Evolutionary conservation across 331 rosid genomes (phyloP), one percentile per base, ranked within the genome.

Genomic region (Malus hybrid): DNA sequence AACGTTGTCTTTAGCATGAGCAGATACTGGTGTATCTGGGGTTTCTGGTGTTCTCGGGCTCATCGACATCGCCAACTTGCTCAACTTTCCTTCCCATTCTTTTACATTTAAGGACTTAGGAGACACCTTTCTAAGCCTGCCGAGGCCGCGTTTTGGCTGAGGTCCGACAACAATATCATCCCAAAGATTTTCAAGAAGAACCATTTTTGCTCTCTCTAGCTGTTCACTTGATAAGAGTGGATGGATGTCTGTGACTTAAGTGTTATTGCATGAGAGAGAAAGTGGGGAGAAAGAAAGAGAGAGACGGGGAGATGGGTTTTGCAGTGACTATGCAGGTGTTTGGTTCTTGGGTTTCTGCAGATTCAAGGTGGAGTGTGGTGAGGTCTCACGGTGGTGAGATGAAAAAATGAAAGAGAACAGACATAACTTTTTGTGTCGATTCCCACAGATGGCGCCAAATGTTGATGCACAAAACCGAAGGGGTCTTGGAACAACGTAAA

Each of bases 71-170:
- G 97, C 81, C 79, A 78, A 72, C 83, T 85, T 86, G 84, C 88
- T 79, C 46, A 72, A 73, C 88, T 79, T 93, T 65, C 72, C 91
- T 52, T 73, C 91, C 19, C 59, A 67, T 69, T 28, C 86, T 76
- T 80, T 83, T 63, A 87, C 5, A 83, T 2, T 71, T 76, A 86
- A 69, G 74, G 90, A 83, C 55, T 73, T 36, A 52, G 90, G 71
- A 79, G 81, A 32, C 72, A 86, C 69, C 68, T 85, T 87, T 69
- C 97, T 81, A n/a, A 94, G 92, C 83, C 27, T 79, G 33, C 88
- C 97, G 48, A 94, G 99, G 60, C 99, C 97, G 52, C 89, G 86
- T 1, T 92, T 93, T 9, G 99, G 96, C 31, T 88, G 90, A 79
- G 97, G 97, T 6, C 97, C 99, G 18, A 91, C 96, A 0, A 86